Conservation (phyloP, 768 basidiomycete species). For the Lactarius pseudohatsudake region DNA sequence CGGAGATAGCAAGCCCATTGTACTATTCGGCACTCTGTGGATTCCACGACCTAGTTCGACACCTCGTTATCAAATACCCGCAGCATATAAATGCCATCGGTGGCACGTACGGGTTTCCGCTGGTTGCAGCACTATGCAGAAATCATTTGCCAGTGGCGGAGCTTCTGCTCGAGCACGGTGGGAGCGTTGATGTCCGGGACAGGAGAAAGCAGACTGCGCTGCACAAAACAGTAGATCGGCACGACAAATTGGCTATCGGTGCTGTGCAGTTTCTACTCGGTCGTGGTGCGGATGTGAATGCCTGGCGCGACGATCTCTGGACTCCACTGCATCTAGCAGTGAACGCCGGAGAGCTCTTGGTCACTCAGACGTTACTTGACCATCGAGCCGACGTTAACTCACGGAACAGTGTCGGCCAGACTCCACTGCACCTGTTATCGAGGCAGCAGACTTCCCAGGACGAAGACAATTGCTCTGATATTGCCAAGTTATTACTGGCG, state of each 20-base stretch:
- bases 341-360: background rate
- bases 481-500: background rate
- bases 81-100: no score
- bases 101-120: no score
- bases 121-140: no score
- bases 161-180: background rate
- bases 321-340: background rate
- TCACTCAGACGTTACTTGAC: background rate
- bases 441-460: background rate
- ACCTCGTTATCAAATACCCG: no score
- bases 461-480: background rate
- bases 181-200: background rate
- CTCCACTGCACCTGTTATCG: background rate
- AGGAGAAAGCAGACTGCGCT: background rate
- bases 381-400: background rate
- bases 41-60: no score
- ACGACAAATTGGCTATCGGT: background rate
- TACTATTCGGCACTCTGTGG: background rate
- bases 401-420: background rate
- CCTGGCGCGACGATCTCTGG: background rate
- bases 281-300: background rate
- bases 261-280: background rate
- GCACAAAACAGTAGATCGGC: background rate
- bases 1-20: background rate
- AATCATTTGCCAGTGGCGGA: background rate